Base-by-base conservation (phyloP, 2,329 filamentous ascomycete genomes). In the Emergomyces orientalis region DNA sequence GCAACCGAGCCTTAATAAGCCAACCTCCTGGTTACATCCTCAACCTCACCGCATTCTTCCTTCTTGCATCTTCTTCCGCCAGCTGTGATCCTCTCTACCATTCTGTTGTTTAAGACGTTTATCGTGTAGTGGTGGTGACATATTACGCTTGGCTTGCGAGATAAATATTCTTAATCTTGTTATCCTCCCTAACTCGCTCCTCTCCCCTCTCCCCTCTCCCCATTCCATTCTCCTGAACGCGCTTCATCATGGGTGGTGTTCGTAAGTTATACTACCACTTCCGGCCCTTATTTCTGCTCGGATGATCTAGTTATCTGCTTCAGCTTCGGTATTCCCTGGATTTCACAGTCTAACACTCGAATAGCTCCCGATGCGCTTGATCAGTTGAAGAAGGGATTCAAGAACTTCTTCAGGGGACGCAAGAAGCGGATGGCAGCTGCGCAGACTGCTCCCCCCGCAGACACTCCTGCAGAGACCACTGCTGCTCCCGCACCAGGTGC, bases 301-400 rank as follows among this genome's bases (percentile, higher is more conserved):
- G 39, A 25, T 25, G 25, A n/a, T n/a, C 25, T 27, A 32, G 30
- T 19, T 47, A 39, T 52, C 11, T 37, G n/a, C 22, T 30, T 22
- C 34, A 30, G 7, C 45, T 60, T 13, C 1, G 0, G 3, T 37
- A 30, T 51, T 1, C 6, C n/a, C 34, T 51, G 32, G 32, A 2
- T 13, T 52, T 14, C 47, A 9, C 30, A 25, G 51, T 49, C 45
- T 62, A 22, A 34, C 49, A 17, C 34, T 55, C 19, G n/a, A 41
- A 59, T 55, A 74, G 72, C 72, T 49, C 71, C 70, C 61, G 68
- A 73, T 67, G 68, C 71, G 61, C 64, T 73, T 32, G 65, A 71
- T 27, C 69, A 73, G 65, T 55, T 75, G 64, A 75, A 75, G 70
- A 70, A 69, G 52, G 68, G 70, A 59, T 66, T 74, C 52, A 75